These are phyloP conservation scores for Chlorella vulgaris DNA, from an alignment of 139 green algal species.

Conservation along the genomic window DNA sequence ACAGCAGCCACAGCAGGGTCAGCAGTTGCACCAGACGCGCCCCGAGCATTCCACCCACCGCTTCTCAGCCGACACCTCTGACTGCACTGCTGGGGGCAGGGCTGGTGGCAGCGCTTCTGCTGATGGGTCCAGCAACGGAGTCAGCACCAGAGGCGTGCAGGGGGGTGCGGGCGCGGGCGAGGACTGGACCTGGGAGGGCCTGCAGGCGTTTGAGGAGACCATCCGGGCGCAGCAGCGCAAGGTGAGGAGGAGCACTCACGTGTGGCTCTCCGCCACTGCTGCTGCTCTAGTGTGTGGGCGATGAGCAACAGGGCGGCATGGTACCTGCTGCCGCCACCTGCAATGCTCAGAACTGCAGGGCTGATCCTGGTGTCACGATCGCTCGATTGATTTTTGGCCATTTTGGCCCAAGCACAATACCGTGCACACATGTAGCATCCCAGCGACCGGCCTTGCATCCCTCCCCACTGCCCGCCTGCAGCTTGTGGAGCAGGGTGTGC, in stretches of 20 bases:
- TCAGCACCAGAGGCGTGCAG: neutral
- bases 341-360: neutral
- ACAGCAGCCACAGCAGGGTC: neutral
- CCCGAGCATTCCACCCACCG: neutral
- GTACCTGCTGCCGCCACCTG: neutral
- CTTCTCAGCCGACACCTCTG: neutral
- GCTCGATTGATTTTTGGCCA: no score
- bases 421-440: no score
- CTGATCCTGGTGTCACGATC: neutral
- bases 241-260: neutral
- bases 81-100: neutral
- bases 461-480: neutral
- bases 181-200: slow-evolving; percentile 19
- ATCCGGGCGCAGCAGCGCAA: slow-evolving; percentile 31
- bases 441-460: neutral
- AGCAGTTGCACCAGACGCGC: no score
- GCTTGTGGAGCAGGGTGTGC: slow-evolving; percentile 31
- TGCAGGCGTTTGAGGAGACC: slow-evolving; percentile 23
- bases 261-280: neutral
- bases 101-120: neutral
- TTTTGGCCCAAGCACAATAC: no score
- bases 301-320: neutral
- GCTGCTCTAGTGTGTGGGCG: neutral
- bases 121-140: neutral
- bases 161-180: neutral